Evolutionary conservation across 176 grass and related monocot genomes (phyloP), one percentile per base, ranked within the genome.

Genomic region (Typha latifolia): DNA sequence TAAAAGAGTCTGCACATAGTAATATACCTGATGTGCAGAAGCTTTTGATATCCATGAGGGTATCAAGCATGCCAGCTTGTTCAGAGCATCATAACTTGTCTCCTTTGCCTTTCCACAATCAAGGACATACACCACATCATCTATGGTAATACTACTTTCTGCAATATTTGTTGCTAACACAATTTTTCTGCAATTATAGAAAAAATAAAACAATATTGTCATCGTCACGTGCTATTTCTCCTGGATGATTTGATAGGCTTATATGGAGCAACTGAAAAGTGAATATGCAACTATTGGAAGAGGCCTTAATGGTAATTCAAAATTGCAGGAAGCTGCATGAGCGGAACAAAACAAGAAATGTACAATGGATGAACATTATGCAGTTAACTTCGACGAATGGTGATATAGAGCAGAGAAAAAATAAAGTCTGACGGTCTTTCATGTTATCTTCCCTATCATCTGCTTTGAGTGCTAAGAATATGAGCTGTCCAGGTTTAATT

Each of bases 31-130:
- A 79, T 86, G 93, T 49, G 93, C 88, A 78, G 93, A 96, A 61
- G 93, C 93, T 77, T 96, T 96, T 63, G 93, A 96, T 89, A 96
- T 91, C 93, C 93, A 96, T 1, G 82, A 96, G 19, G 93, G 93
- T 77, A 91, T 78, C 63, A 96, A 77, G 73, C 88, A 89, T 37
- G 93, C 85, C 22, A 96, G 83, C 71, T 96, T 96, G 80, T 96
- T 96, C 56, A 96, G 85, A 52, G 93, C 93, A 84, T 96, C 93
- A 75, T 96, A 96, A 82, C 93, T 96, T 64, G 88, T 96, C 73
- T 96, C 93, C 79, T 96, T 96, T 14, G 88, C 93, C 71, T 96
- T 91, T 72, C 93, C 93, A 70, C 93, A 96, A 77, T 96, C 93
- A 81, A 96, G 72, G 47, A 96, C 93, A 82, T 86, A 96, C 15